These are phyloP conservation scores for Pleoardoris graminearum DNA, from an alignment of 2,329 filamentous ascomycete genomes.

Conservation along the genomic window DNA sequence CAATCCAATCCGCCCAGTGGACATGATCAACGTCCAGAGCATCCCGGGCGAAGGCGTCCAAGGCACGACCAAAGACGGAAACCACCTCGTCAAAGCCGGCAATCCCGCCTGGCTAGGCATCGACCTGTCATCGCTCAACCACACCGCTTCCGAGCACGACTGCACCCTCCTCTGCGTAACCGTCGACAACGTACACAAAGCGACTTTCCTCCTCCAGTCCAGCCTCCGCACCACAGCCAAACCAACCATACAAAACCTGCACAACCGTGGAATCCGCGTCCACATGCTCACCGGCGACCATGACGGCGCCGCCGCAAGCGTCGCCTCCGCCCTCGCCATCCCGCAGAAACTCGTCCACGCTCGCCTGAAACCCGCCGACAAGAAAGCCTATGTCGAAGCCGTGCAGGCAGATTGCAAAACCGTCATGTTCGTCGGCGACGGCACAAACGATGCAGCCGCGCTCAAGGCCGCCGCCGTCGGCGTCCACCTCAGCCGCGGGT, in stretches of 20 bases:
- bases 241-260: constrained; percentile 56
- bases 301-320: constrained; percentile 51
- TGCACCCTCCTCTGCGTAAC: constrained; percentile 42
- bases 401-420: constrained; percentile 37
- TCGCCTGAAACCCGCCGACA: constrained; percentile 57
- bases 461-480: constrained; percentile 72
- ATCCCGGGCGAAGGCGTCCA: constrained; percentile 52
- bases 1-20: constrained; percentile 3
- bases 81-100: constrained; percentile 47
- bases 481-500: constrained; percentile 64
- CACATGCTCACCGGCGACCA: constrained; percentile 64
- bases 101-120: constrained; percentile 54
- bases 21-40: constrained; percentile 36
- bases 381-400: constrained; percentile 55
- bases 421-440: constrained; percentile 75
- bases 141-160: constrained; percentile 32
- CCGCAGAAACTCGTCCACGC: constrained; percentile 46
- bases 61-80: constrained; percentile 35
- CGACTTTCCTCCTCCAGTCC: constrained; percentile 57
- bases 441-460: constrained; percentile 77
- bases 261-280: constrained; percentile 52
- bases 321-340: constrained; percentile 50
- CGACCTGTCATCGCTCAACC: neutral
- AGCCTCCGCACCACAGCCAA: constrained; percentile 55
- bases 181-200: constrained; percentile 41